These are phyloP conservation scores for Phaeosphaeriaceae sp. DNA, from an alignment of 2,329 filamentous ascomycete species.

Conservation along the genomic window DNA sequence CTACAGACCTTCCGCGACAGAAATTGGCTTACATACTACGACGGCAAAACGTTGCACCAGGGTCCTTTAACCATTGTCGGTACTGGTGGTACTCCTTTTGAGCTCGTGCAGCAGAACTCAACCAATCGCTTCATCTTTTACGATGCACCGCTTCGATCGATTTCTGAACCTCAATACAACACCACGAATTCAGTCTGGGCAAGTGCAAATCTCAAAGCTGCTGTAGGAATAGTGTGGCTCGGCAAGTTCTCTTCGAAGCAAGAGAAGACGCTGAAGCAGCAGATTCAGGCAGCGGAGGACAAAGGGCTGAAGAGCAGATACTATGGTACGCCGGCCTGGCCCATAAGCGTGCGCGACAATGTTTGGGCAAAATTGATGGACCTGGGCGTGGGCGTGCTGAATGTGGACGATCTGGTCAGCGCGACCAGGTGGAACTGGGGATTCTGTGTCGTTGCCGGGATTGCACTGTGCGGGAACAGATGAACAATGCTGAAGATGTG, in stretches of 20 bases:
- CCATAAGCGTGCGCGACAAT: constrained; percentile 24
- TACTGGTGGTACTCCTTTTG: constrained; percentile 69
- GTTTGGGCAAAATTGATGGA: constrained; percentile 26
- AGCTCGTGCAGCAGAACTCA: constrained; percentile 59
- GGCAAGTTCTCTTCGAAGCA: constrained; percentile 18
- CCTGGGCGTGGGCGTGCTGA: constrained; percentile 23
- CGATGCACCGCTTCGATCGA: constrained; percentile 66
- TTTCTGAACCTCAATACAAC: constrained; percentile 29
- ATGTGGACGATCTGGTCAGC: constrained; percentile 28
- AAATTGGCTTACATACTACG: constrained; percentile 60
- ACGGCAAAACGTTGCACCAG: constrained; percentile 57
- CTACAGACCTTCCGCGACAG: constrained; percentile 65
- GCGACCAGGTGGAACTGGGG: constrained; percentile 36
- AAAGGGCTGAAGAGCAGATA: constrained; percentile 31
- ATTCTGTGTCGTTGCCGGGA: constrained; percentile 33
- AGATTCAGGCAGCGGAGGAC: constrained; percentile 26
- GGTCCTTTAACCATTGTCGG: constrained; percentile 73
- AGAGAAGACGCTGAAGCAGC: constrained; percentile 18
- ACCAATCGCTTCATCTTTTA: constrained; percentile 69
- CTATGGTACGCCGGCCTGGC: constrained; percentile 32
- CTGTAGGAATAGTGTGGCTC: constrained; percentile 24
- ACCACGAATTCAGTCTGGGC: constrained; percentile 38
- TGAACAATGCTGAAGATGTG: constrained; percentile 9
- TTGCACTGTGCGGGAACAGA: constrained; percentile 31
- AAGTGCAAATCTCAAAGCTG: constrained; percentile 27